These are phyloP conservation scores for Fusarium mexicanum DNA, from an alignment of 2,329 filamentous ascomycete species.

Conservation along the genomic window DNA sequence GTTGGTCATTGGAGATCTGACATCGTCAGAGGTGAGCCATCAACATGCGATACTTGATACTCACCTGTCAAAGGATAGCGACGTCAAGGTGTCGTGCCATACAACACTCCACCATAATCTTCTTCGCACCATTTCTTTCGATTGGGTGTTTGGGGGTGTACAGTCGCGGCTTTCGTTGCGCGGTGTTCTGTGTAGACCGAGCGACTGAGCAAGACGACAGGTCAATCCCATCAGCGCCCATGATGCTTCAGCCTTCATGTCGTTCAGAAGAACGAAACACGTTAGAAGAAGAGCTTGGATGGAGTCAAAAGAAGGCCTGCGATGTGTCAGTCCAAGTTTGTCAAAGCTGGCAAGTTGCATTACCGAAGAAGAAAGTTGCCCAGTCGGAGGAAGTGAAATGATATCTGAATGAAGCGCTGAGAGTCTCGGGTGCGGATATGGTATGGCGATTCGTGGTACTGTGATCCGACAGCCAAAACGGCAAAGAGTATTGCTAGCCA, in stretches of 20 bases:
- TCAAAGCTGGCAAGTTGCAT: neutral
- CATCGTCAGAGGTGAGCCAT: conserved; percentile 7
- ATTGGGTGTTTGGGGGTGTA: conserved; percentile 54
- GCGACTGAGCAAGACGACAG: conserved; percentile 71
- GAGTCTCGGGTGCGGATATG: conserved; percentile 68
- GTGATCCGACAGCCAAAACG: conserved; percentile 71
- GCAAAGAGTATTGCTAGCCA: conserved; percentile 74
- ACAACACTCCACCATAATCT: conserved; percentile 72
- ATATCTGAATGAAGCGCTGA: conserved; percentile 70
- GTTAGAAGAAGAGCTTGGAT: conserved; percentile 72
- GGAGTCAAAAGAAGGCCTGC: conserved; percentile 70
- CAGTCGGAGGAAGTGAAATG: conserved; percentile 71
- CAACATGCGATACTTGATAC: neutral
- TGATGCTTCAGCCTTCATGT: conserved; percentile 75
- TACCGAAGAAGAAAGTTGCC: conserved; percentile 71
- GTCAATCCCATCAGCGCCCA: conserved; percentile 73
- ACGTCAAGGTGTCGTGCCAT: conserved; percentile 74
- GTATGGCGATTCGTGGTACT: conserved; percentile 73
- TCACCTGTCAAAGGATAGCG: conserved; percentile 71
- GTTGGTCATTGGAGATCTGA: conserved; percentile 70
- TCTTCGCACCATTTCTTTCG: conserved; percentile 65
- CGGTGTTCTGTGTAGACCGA: conserved; percentile 66
- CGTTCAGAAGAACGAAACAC: conserved; percentile 71
- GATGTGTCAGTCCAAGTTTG: conserved; percentile 3
- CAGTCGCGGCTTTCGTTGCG: conserved; percentile 58